phyloP scores from a whole-genome alignment of 352 stramenopile genomes.

The Saprolegnia diclina region DNA sequence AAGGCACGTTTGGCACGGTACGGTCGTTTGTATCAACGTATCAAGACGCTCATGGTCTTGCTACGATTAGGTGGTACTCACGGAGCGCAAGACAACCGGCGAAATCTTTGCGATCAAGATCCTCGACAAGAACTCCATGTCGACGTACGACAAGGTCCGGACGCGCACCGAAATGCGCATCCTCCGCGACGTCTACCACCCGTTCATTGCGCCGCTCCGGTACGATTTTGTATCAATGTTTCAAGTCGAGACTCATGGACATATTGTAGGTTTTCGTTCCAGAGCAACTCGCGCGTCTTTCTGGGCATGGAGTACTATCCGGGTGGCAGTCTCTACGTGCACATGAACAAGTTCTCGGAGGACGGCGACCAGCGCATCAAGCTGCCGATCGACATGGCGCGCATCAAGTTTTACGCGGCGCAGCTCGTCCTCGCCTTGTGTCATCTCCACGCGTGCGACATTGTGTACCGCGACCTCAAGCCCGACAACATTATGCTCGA shows the following conservation, averaged over 20 bases:
- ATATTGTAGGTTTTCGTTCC: conserved; percentile 71
- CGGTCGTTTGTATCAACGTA: conserved; percentile 47
- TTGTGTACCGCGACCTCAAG: conserved; percentile 95
- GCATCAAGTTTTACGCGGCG: conserved; percentile 87
- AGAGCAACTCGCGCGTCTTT: conserved; percentile 74
- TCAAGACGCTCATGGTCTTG: conserved; percentile 8
- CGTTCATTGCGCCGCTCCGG: conserved; percentile 88
- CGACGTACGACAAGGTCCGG: conserved; percentile 88
- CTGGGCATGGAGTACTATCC: conserved; percentile 84
- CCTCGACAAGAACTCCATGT: conserved; percentile 88
- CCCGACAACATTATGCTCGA: conserved; percentile 95
- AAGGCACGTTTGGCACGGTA: conserved; percentile 93
- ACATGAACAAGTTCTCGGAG: conserved; percentile 90
- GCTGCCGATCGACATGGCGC: conserved; percentile 66
- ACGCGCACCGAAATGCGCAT: conserved; percentile 91
- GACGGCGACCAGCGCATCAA: conserved; percentile 86
- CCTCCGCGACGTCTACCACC: conserved; percentile 85
- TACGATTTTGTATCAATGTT: neutral
- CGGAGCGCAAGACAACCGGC: conserved; percentile 75
- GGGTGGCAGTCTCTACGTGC: conserved; percentile 80
- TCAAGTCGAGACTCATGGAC: too few species aligned
- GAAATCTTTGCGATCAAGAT: conserved; percentile 91
- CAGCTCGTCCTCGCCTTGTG: conserved; percentile 90
- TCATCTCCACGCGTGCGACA: conserved; percentile 89
- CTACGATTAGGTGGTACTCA: conserved; percentile 44